Evolutionary conservation across 805 yeast genomes (phyloP).

Genomic region (Candida adriatica): DNA sequence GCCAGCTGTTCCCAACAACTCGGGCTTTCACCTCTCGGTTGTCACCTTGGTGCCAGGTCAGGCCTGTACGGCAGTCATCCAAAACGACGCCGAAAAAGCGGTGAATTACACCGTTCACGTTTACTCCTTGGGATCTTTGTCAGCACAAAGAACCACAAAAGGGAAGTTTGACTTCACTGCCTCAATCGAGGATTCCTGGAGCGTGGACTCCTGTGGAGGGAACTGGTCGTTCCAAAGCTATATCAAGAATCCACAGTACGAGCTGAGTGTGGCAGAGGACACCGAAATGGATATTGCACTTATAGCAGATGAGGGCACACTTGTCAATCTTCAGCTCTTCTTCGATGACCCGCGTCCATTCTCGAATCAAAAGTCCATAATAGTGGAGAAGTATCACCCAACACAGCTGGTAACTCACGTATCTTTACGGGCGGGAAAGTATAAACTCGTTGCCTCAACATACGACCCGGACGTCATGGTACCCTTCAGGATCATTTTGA

Average conservation of each 20-base stretch:
- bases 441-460: slow-evolving; percentile 41
- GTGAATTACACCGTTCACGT: slow-evolving; percentile 19
- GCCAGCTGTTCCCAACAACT: slow-evolving; percentile 24
- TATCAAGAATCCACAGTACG: slow-evolving; percentile 50
- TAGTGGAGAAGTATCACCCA: slow-evolving; percentile 29
- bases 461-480: slow-evolving; percentile 28
- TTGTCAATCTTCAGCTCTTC: slow-evolving; percentile 39
- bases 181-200: slow-evolving; percentile 39
- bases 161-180: slow-evolving; percentile 17
- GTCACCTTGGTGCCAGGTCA: slow-evolving; percentile 23
- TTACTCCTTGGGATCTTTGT: slow-evolving; percentile 9
- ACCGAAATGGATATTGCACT: slow-evolving; percentile 17
- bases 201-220: slow-evolving; percentile 41
- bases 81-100: slow-evolving; percentile 5
- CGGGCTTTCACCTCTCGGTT: slow-evolving; percentile 33
- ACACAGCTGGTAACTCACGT: slow-evolving; percentile 20
- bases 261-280: slow-evolving; percentile 24
- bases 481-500: slow-evolving; percentile 28
- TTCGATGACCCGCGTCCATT: slow-evolving; percentile 29
- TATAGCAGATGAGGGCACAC: slow-evolving; percentile 22
- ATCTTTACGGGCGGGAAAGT: slow-evolving; percentile 26
- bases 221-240: slow-evolving; percentile 42
- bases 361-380: slow-evolving; percentile 26
- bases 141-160: slow-evolving; percentile 26
- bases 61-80: slow-evolving; percentile 26